These are phyloP conservation scores for Penicillium arizonense DNA, from an alignment of 495 filamentous ascomycete genomes.

Conservation along the genomic window DNA sequence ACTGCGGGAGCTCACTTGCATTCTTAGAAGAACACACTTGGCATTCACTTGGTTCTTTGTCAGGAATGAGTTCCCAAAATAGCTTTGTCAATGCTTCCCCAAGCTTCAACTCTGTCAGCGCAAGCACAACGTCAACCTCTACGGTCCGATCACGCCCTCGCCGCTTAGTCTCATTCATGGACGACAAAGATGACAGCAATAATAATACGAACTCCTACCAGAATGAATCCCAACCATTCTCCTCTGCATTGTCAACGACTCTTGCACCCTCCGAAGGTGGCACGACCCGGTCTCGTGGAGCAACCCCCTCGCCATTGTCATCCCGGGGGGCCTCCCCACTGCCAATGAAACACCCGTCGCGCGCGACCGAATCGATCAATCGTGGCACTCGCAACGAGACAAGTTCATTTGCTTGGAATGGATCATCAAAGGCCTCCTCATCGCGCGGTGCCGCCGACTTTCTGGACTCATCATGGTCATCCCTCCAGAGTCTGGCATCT, in stretches of 20 bases:
- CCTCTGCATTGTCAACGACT: constrained; percentile 33
- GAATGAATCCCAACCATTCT: constrained; percentile 28
- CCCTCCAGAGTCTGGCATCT: constrained; percentile 52
- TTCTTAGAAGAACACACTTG: constrained; percentile 16
- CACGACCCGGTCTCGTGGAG: constrained; percentile 36
- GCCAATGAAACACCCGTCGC: constrained; percentile 45
- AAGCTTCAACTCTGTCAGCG: constrained; percentile 32
- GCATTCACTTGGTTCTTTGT: constrained; percentile 11
- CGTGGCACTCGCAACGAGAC: constrained; percentile 19
- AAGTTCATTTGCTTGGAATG: constrained; percentile 30
- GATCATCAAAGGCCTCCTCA: constrained; percentile 25
- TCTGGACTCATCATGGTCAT: constrained; percentile 53
- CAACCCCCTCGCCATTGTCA: constrained; percentile 42
- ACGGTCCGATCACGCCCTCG: constrained; percentile 44
- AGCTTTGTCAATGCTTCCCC: constrained; percentile 39
- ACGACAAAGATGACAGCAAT: constrained; percentile 31
- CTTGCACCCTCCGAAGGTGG: constrained; percentile 24
- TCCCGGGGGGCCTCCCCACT: constrained; percentile 49
- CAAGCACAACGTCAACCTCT: constrained; percentile 35
- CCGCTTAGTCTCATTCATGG: constrained; percentile 42
- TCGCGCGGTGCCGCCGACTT: constrained; percentile 42
- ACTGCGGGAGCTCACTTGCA: constrained; percentile 25
- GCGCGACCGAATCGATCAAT: constrained; percentile 28
- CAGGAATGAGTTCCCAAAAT: constrained; percentile 48
- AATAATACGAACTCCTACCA: constrained; percentile 15